Evolutionary conservation across 768 basidiomycete genomes (phyloP), one percentile per base, ranked within the genome.

Genomic region (Leccinum truebloodii): DNA sequence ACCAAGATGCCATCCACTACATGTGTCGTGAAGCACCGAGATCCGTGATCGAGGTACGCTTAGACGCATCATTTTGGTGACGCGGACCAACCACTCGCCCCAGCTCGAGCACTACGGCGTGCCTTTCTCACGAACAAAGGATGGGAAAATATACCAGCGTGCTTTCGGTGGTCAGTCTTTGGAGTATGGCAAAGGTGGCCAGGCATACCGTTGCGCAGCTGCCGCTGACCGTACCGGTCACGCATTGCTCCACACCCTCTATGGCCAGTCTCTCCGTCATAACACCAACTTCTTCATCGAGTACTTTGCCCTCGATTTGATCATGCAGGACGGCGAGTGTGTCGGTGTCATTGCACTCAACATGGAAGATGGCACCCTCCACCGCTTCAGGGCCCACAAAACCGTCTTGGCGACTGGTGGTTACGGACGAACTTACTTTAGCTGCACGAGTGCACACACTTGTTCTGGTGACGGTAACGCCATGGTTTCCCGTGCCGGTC

Each of bases 251-350:
- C 97, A 99, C 82, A 98, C 96, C 9, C 92, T 99, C 58, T 99
- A 99, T 70, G 97, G 97, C 67, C 97, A 99, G 81, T 98, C 96
- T 60, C 86, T 99, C 62, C 90, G 94, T 60, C 97, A 99, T 82
- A 89, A 98, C 82, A 98, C 97, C 75, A 96, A 98, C 79, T 99
- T 98, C 79, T 99, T 99, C 82, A 98, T 99, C 76, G 97, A 99
- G 76, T 99, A 96, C 78, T 98, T 99, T 75, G 97, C 96, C n/a
- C 86, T 96, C 59, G 97, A 99, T 75, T 81, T 99, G 61, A 94
- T 99, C 75, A 99, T 99, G 97, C 83, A 98, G 74, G 94, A 91
- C 64, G 97, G 95, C 67, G 94, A 98, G 78, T 99, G 97, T 80
- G 95, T 99, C 59, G 97, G 97, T 79, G 97, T 99, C 55, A 92